Evolutionary conservation across 768 basidiomycete species (phyloP), one percentile per base, ranked within the genome.

Genomic region (Leucosporidium scottii): DNA sequence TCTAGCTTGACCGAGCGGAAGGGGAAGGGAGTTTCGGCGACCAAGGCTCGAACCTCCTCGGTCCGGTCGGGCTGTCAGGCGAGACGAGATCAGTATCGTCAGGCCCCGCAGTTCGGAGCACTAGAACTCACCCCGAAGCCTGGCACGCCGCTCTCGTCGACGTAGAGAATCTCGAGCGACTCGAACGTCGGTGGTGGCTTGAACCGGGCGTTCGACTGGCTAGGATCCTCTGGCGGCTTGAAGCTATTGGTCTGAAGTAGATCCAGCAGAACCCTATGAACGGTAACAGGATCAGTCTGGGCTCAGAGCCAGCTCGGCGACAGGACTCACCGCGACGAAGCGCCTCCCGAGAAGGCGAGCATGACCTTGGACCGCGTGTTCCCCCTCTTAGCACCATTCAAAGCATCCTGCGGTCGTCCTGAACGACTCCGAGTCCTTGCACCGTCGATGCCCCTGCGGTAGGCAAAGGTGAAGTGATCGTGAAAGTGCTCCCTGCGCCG

Each of bases 231-330:
- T 49, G 23, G 49, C 21, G 27, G 59, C 10, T 57, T 27, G 49
- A 59, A 66, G 56, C 25, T 61, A 23, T 54, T 34, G 13, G 36
- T 56, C 17, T 65, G 61, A 30, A 74, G 44, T 30, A 74, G 61
- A 20, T 74, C 73, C 27, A 74, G 67, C 30, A 70, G 44, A 12
- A 66, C 64, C 27, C 73, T 74, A 63, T 53, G 15, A 15, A 7
- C 18, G 9, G 0, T 1, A 10, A 7, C 15, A 66, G 0, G 28
- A 21, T 58, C 49, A 51, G 53, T 15, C 34, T 39, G 7, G n/a
- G 23, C 23, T 28, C 20, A 9, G 3, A 21, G 17, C 39, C 0
- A 6, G 23, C 20, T 17, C 39, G 47, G 47, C 3, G 48, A 31
- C 48, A 51, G 15, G n/a, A 47, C 65, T 30, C 30, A 69, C 68